phyloP scores from a whole-genome alignment of 768 basidiomycete species.

The Tulasnella sp. region DNA sequence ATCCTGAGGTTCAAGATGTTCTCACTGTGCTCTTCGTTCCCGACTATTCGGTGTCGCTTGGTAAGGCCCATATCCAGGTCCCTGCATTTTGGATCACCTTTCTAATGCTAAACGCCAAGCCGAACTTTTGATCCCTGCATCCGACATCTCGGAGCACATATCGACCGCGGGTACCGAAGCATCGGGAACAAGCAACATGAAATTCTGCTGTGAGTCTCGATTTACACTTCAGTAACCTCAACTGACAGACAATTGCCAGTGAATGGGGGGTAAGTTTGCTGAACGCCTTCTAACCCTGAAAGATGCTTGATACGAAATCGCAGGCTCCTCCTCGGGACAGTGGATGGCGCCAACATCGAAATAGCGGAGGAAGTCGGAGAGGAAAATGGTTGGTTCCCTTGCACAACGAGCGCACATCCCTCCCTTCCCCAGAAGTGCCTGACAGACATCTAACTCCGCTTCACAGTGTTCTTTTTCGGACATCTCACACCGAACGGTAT shows the following conservation, averaged over 20 bases:
- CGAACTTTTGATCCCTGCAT: slow-evolving; percentile 81
- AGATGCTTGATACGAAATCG: no score
- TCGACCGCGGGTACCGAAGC: slow-evolving; percentile 92
- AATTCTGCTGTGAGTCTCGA: slow-evolving; percentile 28
- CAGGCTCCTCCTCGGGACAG: slow-evolving; percentile 26
- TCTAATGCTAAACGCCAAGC: slow-evolving; percentile 42
- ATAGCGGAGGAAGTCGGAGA: slow-evolving; percentile 95
- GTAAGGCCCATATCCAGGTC: neutral
- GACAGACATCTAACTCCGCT: neutral
- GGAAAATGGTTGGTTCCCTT: slow-evolving; percentile 67
- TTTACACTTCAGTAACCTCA: slow-evolving; percentile 28
- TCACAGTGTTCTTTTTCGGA: slow-evolving; percentile 64
- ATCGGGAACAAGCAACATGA: slow-evolving; percentile 54
- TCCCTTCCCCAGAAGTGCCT: neutral
- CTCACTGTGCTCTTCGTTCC: slow-evolving; percentile 92
- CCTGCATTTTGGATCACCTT: no score
- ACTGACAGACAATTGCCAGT: slow-evolving; percentile 62
- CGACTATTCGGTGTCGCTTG: slow-evolving; percentile 62
- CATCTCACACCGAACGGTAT: slow-evolving; percentile 63
- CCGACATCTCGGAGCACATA: slow-evolving; percentile 93
- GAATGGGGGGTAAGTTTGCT: slow-evolving; percentile 55
- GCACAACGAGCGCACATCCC: slow-evolving; percentile 38
- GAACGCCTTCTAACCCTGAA: no score
- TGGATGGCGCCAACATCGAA: slow-evolving; percentile 92
- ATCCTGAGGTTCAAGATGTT: slow-evolving; percentile 80